A percentile compares a stretch with the other conserved stretches of the same genome.
These are phyloP conservation scores for Prunus campanulata DNA, from an alignment of 306 rosid species.

Conservation along the genomic window DNA sequence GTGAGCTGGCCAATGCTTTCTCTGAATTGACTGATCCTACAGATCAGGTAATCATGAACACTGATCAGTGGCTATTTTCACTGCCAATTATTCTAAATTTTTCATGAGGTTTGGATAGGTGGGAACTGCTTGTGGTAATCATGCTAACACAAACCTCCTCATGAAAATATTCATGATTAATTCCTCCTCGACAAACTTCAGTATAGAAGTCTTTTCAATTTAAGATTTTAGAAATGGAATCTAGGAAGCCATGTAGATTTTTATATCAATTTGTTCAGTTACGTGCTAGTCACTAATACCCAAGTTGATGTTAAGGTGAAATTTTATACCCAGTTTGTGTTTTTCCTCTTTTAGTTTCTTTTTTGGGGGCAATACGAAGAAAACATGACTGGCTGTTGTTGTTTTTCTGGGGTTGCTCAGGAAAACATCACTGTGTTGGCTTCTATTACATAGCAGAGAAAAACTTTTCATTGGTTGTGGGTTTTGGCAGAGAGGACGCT, in stretches of 20 bases:
- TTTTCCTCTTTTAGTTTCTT: not conserved
- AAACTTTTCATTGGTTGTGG: slow-evolving; percentile 13
- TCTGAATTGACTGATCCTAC: slow-evolving; percentile 95
- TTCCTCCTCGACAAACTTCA: not conserved
- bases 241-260: not conserved
- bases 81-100: not conserved
- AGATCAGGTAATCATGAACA: slow-evolving; percentile 71
- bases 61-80: not conserved
- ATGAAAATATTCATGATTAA: not conserved
- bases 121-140: not conserved
- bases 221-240: not conserved
- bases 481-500: slow-evolving; percentile 67
- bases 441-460: not conserved
- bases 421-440: not conserved
- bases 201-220: not conserved
- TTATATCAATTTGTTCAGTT: not conserved
- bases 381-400: not conserved
- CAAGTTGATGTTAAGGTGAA: not conserved
- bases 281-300: not conserved
- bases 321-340: not conserved
- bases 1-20: slow-evolving; percentile 96
- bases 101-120: not conserved
- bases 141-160: not conserved
- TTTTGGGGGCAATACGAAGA: not conserved
- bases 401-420: not conserved